Evolutionary conservation across 1,284 basidiomycete species (phyloP), one percentile per base, ranked within the genome.

Genomic region (Ceratobasidium sp.): DNA sequence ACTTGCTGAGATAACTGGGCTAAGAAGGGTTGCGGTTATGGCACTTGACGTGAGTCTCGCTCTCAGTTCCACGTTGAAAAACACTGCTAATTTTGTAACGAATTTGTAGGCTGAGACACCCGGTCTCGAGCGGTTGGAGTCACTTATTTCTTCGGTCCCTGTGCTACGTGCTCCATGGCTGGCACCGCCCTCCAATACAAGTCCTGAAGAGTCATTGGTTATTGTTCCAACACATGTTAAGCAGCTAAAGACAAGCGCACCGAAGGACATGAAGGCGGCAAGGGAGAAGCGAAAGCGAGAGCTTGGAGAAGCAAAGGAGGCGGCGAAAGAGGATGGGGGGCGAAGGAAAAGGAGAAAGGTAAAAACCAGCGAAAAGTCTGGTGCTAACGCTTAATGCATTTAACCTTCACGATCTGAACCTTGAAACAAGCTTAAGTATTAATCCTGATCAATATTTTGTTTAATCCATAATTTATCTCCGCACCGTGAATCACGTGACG

Each of bases 151-250:
- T 75, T 84, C 83, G 69, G 82, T 89, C 63, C 89, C 89, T 19
- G 80, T 84, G 33, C 79, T 91, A 15, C 84, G 85, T 27, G 91
- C 91, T 1, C 83, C 88, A n/a, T 95, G 92, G 92, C 85, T 92
- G 14, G 80, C 83, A 1, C 80, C 79, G 24, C 77, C 78, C 8
- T 22, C 63, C 45, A 8, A 72, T 36, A 22, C 69, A 54, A 51
- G 33, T 67, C 36, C 36, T 5, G 66, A 77, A 63, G 66, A 76
- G 56, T 75, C 77, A 66, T 65, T 76, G 24, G 15, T 48, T 24
- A 31, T 76, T n/a, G 84, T 93, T 50, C 90, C 92, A 4, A 93
- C 95, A 0, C 91, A 94, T 79, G 87, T 96, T 80, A 97, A 97
- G 81, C 94, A 95, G 76, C 82, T 96, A n/a, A 88, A 87, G 27